Conservation (phyloP, 148 eudicot species). For the Amaranthus cruentus region DNA sequence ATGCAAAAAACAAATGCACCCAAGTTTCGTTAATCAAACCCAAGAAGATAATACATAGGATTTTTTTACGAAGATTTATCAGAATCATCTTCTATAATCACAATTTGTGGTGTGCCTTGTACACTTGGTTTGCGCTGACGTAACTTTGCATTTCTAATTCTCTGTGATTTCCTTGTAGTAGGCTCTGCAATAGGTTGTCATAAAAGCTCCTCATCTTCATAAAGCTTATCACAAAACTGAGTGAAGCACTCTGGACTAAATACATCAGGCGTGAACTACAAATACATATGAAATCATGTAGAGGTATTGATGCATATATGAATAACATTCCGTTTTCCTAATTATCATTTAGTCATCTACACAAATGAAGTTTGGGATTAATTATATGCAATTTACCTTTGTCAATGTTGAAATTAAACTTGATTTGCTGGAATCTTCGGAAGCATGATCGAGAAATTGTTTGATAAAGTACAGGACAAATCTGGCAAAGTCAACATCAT, state of each 20-base stretch:
- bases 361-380: too few relatives aligned
- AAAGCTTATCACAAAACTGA: slow-evolving; percentile 22
- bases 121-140: background rate
- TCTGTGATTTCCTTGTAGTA: slow-evolving; percentile 20
- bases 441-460: slow-evolving; percentile 26
- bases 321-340: too few relatives aligned
- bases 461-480: slow-evolving; percentile 30
- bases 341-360: too few relatives aligned
- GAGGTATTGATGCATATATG: background rate
- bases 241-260: slow-evolving; percentile 13
- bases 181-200: background rate
- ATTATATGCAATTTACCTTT: too few relatives aligned
- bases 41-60: too few relatives aligned
- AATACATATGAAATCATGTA: background rate
- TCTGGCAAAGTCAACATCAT: slow-evolving; percentile 35
- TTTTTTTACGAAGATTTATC: background rate
- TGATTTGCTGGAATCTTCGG: slow-evolving; percentile 13
- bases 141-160: slow-evolving; percentile 16
- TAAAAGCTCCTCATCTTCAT: slow-evolving; percentile 11
- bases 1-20: too few relatives aligned
- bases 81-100: slow-evolving; percentile 5
- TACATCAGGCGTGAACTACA: slow-evolving; percentile 21
- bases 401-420: background rate
- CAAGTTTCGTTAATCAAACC: too few relatives aligned
- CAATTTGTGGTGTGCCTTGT: background rate